Evolutionary conservation across 257 asterid genomes (phyloP), one percentile per base, ranked within the genome.

Genomic region (Misopates orontium): DNA sequence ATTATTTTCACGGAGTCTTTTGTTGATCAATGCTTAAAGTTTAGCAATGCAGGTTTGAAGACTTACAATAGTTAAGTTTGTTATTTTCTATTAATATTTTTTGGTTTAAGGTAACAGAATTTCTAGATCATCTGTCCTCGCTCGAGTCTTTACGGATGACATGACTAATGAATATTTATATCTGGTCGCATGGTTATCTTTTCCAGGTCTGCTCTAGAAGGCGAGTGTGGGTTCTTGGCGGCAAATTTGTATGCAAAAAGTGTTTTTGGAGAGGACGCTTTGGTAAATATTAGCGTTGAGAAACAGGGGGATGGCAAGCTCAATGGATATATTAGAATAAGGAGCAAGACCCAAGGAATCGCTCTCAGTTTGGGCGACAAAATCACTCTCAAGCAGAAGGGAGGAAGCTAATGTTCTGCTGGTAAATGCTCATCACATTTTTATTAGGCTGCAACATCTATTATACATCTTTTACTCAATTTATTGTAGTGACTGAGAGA

Each of bases 291-390:
- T 13, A 94, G 99, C 76, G 85, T 94, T 21, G 97, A 94, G 85
- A 94, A 94, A 61, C 99, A 86, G 77, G 67, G 83, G 32, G 96
- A 94, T 82, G 91, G 88, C 48, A 94, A 86, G 74, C 85, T 94
- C 70, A 88, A 86, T 36, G 99, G 99, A 48, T 94, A 94, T 78
- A 90, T 90, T 28, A 86, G 99, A 83, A 94, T 94, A 78, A 82
- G 99, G 80, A 94, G 99, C 95, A 94, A 94, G 77, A 94, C 99
- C 31, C 99, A 94, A 70, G 99, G 99, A 60, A 94, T 94, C 11
- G 99, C 99, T 11, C 99, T 94, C 70, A 94, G 99, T 85, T 83
- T 94, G 83, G 99, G 97, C 4, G 99, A 94, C 88, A 94, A 94
- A 76, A 94, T 94, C 56, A 94, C 97, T 22, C 92, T 94, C 60